phyloP scores from a whole-genome alignment of 345 rosid species.

The Rhodomyrtus tomentosa region DNA sequence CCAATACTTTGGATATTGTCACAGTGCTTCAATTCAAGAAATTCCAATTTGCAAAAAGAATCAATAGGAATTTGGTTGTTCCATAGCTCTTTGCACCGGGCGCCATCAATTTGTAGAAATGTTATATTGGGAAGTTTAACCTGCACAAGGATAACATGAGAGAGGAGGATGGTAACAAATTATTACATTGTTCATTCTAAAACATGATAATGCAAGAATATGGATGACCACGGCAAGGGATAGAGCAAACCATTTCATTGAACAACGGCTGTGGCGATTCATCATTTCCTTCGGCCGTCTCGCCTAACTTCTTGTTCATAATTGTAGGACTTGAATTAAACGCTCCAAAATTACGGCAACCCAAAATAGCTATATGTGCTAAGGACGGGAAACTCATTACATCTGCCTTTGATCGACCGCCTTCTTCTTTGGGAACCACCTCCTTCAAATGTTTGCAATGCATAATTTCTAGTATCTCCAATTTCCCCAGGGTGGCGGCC shows the following conservation, averaged over 20 bases:
- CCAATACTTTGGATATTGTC: background rate
- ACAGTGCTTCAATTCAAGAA: accelerated
- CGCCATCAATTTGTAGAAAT: accelerated
- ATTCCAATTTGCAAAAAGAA: background rate
- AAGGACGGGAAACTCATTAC: background rate
- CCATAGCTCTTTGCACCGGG: background rate
- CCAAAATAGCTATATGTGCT: no score
- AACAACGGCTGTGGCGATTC: background rate
- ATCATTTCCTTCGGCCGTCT: background rate
- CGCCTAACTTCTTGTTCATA: background rate
- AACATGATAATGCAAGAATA: background rate
- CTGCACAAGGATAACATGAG: background rate
- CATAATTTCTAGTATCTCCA: accelerated
- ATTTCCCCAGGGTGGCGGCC: background rate
- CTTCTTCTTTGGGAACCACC: background rate
- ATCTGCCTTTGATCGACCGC: background rate
- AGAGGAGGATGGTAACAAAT: background rate
- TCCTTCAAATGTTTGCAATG: background rate
- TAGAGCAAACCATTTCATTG: background rate
- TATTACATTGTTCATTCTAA: background rate
- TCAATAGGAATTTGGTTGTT: accelerated
- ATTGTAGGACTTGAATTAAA: background rate
- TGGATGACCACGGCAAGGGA: background rate
- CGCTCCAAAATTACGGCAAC: background rate
- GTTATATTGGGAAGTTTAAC: background rate